phyloP scores from a whole-genome alignment of 108 stramenopile species.

The Aurantiochytrium sp. region DNA sequence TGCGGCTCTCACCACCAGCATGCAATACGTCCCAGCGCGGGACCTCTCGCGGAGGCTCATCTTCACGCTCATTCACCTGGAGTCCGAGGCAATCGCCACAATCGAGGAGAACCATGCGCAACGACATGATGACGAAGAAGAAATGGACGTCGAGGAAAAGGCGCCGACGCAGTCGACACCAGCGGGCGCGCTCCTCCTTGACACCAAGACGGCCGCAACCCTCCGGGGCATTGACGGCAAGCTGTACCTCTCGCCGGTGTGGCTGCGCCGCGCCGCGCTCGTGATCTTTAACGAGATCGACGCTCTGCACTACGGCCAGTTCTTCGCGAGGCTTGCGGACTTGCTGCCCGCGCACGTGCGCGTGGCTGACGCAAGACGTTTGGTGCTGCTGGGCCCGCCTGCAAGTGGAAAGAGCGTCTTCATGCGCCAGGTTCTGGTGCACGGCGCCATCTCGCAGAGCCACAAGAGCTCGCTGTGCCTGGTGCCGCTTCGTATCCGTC shows the following conservation, averaged over 20 bases:
- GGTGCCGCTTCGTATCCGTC: not conserved
- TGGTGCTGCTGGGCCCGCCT: not conserved
- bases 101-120: too few species aligned
- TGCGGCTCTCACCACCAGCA: not conserved
- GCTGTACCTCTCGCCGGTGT: not conserved
- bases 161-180: too few species aligned
- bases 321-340: not conserved
- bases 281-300: too few species aligned
- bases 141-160: too few species aligned
- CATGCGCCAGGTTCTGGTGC: not conserved
- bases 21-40: not conserved
- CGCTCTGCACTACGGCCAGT: too few species aligned
- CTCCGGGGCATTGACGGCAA: too few species aligned
- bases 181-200: too few species aligned
- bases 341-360: not conserved
- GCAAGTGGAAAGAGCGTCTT: slow-evolving; percentile 9
- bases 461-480: not conserved
- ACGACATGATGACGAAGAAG: too few species aligned
- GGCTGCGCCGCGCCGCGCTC: not conserved
- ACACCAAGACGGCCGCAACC: too few species aligned
- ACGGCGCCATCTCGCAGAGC: not conserved
- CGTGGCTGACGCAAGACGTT: not conserved
- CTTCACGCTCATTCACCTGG: not conserved
- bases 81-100: not conserved
- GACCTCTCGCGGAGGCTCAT: not conserved